These are phyloP conservation scores for Mollisiaceae sp. DNA, from an alignment of 2,329 filamentous ascomycete genomes.

Conservation along the genomic window DNA sequence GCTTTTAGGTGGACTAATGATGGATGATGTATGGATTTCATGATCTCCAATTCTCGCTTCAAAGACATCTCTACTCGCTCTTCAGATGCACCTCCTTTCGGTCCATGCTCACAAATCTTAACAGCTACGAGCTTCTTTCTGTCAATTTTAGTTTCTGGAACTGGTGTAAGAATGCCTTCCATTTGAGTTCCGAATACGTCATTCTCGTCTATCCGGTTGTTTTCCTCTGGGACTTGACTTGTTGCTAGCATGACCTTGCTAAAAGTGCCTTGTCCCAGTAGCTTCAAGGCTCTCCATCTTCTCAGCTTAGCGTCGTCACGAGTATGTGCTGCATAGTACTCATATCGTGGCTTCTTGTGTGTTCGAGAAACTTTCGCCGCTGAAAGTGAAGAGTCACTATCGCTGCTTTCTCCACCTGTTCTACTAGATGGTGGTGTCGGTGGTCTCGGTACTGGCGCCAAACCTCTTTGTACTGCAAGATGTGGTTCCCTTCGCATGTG, in stretches of 20 bases:
- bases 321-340: constrained; percentile 74
- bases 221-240: constrained; percentile 65
- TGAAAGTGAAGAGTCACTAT: constrained; percentile 54
- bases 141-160: constrained; percentile 52
- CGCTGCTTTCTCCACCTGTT: constrained; percentile 59
- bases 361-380: constrained; percentile 44
- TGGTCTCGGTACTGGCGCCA: constrained; percentile 65
- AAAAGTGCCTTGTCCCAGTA: constrained; percentile 92
- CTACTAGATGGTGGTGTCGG: constrained; percentile 86
- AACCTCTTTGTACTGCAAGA: constrained; percentile 77
- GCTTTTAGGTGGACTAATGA: constrained; percentile 91
- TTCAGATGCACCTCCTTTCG: constrained; percentile 90
- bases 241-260: constrained; percentile 93
- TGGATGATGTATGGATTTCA: constrained; percentile 86
- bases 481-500: constrained; percentile 78
- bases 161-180: constrained; percentile 42
- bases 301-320: constrained; percentile 72
- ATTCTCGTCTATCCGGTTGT: constrained; percentile 47
- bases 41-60: constrained; percentile 93
- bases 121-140: constrained; percentile 88
- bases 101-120: constrained; percentile 94
- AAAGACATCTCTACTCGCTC: constrained; percentile 91
- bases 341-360: constrained; percentile 50
- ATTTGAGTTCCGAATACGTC: constrained; percentile 38
- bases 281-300: constrained; percentile 78